Evolutionary conservation across 2,329 filamentous ascomycete species (phyloP).

Genomic region (Ophiostoma quercus): DNA sequence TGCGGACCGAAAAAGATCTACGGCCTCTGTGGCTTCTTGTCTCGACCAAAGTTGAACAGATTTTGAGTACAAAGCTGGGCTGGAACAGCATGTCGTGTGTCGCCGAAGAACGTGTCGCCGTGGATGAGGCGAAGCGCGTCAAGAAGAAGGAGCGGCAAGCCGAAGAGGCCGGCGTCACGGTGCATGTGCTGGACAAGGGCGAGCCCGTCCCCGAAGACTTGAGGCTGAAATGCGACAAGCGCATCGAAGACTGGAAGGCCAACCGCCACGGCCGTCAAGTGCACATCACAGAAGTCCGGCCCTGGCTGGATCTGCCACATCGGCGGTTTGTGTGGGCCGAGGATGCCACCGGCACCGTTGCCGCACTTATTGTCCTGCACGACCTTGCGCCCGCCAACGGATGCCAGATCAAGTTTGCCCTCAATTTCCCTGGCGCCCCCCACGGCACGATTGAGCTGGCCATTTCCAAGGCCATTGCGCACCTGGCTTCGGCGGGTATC

Average conservation of each 20-base stretch:
- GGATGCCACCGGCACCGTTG: constrained; percentile 65
- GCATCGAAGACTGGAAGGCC: constrained; percentile 73
- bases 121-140: constrained; percentile 44
- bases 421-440: constrained; percentile 85
- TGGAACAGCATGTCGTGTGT: constrained; percentile 88
- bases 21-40: constrained; percentile 87
- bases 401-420: constrained; percentile 93
- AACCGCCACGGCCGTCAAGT: constrained; percentile 80
- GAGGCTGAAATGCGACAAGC: constrained; percentile 62
- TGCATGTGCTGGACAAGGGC: constrained; percentile 54
- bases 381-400: constrained; percentile 75
- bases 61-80: constrained; percentile 71
- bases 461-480: constrained; percentile 62
- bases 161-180: constrained; percentile 77
- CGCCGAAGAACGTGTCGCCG: constrained; percentile 80
- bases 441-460: constrained; percentile 81
- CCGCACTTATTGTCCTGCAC: constrained; percentile 74
- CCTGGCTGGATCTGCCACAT: constrained; percentile 79
- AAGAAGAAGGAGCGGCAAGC: constrained; percentile 73
- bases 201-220: constrained; percentile 59
- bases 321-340: constrained; percentile 80
- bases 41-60: constrained; percentile 70
- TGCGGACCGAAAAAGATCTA: constrained; percentile 41
- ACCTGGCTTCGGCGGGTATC: constrained; percentile 50
- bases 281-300: constrained; percentile 81